Evolutionary conservation across 768 basidiomycete genomes (phyloP), one percentile per base, ranked within the genome.

Genomic region (Lactarius deliciosus): DNA sequence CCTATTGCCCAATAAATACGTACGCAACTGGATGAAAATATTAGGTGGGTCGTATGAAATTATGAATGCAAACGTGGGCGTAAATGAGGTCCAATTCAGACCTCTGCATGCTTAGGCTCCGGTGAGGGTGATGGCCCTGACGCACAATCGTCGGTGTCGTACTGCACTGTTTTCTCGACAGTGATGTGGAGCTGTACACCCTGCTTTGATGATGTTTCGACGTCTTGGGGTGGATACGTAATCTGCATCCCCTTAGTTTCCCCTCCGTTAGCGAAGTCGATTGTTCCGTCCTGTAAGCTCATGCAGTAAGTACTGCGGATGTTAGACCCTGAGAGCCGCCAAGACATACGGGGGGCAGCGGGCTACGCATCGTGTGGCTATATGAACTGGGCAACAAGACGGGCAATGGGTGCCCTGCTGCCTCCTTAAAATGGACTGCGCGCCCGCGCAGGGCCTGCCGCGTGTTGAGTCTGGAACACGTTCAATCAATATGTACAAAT

Each of bases 111-210:
- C 16, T 32, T 60, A 25, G 30, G 25, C 36, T 18, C 13, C 36
- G 36, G 22, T 13, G 43, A 8, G 8, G 66, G 54, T 38, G 62
- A 64, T 4, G 62, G 66, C 7, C 62, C 66, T 55, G 66, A 68
- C 5, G 0, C 36, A 40, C 15, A 7, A 22, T 16, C 45, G 0
- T 64, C 66, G 30, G 47, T 8, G 22, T 63, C 68, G 40, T 60
- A 70, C 40, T 69, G 54, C 22, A 70, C 62, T 7, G 70, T 70
- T 62, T 70, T 63, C 38, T 70, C 64, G 50, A 70, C 62, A 15
- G 63, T 70, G 58, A 70, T 55, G 30, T 63, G 62, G 13, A 70
- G 61, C 68, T 70, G 45, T 20, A 59, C 16, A 45, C 22, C 45
- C 10, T 15, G n/a, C 18, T 7, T 43, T 34, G 5, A 34, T 6